Evolutionary conservation across 352 stramenopile species (phyloP).

Genomic region (Phytopythium kandeliae): DNA sequence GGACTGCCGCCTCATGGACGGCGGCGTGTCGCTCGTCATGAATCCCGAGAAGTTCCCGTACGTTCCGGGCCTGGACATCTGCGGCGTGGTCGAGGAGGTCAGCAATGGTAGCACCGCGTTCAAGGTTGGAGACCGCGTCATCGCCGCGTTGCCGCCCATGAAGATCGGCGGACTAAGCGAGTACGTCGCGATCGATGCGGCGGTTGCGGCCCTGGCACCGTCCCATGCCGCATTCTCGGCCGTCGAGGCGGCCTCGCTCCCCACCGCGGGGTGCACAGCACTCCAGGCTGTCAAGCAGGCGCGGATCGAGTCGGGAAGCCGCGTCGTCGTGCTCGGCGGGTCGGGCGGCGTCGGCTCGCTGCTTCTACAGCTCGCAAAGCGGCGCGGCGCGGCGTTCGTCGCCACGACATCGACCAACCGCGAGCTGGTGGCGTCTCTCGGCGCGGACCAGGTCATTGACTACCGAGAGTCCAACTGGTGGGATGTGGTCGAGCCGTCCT

Average conservation of each 20-base stretch:
- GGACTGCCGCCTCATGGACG: slow-evolving; percentile 29
- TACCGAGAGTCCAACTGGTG: slow-evolving; percentile 48
- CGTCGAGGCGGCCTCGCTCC: slow-evolving; percentile 21
- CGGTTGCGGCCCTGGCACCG: slow-evolving; percentile 15
- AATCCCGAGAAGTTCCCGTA: slow-evolving; percentile 37
- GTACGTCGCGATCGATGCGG: slow-evolving; percentile 20
- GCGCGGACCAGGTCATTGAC: slow-evolving; percentile 44
- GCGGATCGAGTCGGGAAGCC: slow-evolving; percentile 26
- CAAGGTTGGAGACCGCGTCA: slow-evolving; percentile 26
- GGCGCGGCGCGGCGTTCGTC: slow-evolving; percentile 47
- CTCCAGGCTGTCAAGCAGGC: slow-evolving; percentile 27
- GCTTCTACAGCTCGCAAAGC: slow-evolving; percentile 57
- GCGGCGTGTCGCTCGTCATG: slow-evolving; percentile 31
- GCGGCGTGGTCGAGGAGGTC: slow-evolving; percentile 29
- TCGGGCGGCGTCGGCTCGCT: slow-evolving; percentile 74
- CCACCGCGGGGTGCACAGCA: slow-evolving; percentile 24
- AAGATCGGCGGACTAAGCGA: slow-evolving; percentile 27
- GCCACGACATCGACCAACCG: slow-evolving; percentile 47
- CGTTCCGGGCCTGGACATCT: slow-evolving; percentile 32
- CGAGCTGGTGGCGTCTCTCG: slow-evolving; percentile 33
- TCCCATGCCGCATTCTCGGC: slow-evolving; percentile 5
- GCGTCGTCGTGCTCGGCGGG: slow-evolving; percentile 75
- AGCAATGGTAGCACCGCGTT: slow-evolving; percentile 18
- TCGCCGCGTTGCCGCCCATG: slow-evolving; percentile 16
- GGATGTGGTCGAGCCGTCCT: slow-evolving; percentile 20